Base-by-base conservation (phyloP, 106 monocot genomes). In the Dioscorea dumetorum region DNA sequence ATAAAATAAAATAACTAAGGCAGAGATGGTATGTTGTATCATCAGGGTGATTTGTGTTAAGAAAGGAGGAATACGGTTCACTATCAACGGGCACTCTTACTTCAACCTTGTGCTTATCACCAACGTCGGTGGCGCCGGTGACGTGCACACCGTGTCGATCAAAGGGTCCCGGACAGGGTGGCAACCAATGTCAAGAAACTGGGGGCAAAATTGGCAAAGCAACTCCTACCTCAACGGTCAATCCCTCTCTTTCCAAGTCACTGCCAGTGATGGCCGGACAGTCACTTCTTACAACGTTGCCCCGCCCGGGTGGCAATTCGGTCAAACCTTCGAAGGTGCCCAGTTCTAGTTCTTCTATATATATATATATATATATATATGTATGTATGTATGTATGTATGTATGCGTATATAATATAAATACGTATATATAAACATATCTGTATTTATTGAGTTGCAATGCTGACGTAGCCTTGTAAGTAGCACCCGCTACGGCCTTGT, bases 161-260 rank as follows among this genome's bases (percentile, higher is more conserved):
- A 86, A 82, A 72, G 85, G 81, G 2, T 82, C 85, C 31, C 68
- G 24, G 33, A 70, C 69, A 33, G 81, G 75, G 62, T 86, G 85
- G 85, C 81, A 82, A 69, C 41, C 78, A 15, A 86, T 86, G 85
- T 86, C 85, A 1, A 58, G 85, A 16, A 86, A 86, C 75, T 86
- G 85, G 85, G 85, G 85, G 10, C 85, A 85, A 70, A 85, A 85
- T 70, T 85, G 85, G 85, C 85, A 85, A 74, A 85, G 85, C 78
- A 86, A 86, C 65, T 52, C 78, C 14, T 64, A 75, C 60, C 74
- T 86, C 22, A 72, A 81, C 60, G 78, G 81, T 1, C 85, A 86
- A 72, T 69, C 78, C 72, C 75, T 86, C 60, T 86, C 85, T 15
- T 86, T 86, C 81, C 74, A 61, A 51, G 78, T 78, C 22, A 78